Evolutionary conservation across 805 yeast species (phyloP).

Genomic region (Blastobotrys parvus): DNA sequence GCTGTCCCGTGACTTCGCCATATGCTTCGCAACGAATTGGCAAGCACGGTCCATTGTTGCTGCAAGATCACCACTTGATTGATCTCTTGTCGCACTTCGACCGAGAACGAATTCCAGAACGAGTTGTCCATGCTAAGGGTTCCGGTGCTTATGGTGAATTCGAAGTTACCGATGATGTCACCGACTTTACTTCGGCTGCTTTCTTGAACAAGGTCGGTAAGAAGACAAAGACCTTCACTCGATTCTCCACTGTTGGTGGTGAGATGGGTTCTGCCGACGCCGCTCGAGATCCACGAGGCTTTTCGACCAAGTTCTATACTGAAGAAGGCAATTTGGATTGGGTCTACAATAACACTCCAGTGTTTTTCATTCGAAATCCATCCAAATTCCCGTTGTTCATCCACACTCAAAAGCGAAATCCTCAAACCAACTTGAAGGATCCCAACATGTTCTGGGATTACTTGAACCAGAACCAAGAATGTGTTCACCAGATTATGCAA

Average conservation of each 20-base stretch:
- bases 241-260: conserved; percentile 65
- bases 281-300: conserved; percentile 65
- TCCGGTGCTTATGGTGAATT: conserved; percentile 55
- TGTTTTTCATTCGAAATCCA: conserved; percentile 58
- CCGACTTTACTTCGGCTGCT: conserved; percentile 38
- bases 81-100: conserved; percentile 54
- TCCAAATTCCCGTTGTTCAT: conserved; percentile 56
- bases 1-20: conserved; percentile 49
- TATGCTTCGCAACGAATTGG: conserved; percentile 47
- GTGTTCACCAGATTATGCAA: conserved; percentile 48
- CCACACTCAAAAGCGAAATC: conserved; percentile 65
- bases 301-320: conserved; percentile 55
- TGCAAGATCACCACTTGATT: conserved; percentile 50
- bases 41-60: conserved; percentile 46
- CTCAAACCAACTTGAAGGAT: conserved; percentile 52
- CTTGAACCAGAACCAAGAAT: conserved; percentile 45
- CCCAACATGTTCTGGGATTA: conserved; percentile 53
- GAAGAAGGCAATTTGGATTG: conserved; percentile 63
- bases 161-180: conserved; percentile 49
- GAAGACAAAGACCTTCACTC: conserved; percentile 55
- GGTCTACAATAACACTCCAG: conserved; percentile 68
- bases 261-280: conserved; percentile 60
- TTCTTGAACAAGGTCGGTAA: conserved; percentile 68
- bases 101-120: conserved; percentile 57
- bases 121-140: conserved; percentile 63